These are phyloP conservation scores for Leersia perrieri DNA, from an alignment of 176 grass and related monocot species.

Conservation along the genomic window DNA sequence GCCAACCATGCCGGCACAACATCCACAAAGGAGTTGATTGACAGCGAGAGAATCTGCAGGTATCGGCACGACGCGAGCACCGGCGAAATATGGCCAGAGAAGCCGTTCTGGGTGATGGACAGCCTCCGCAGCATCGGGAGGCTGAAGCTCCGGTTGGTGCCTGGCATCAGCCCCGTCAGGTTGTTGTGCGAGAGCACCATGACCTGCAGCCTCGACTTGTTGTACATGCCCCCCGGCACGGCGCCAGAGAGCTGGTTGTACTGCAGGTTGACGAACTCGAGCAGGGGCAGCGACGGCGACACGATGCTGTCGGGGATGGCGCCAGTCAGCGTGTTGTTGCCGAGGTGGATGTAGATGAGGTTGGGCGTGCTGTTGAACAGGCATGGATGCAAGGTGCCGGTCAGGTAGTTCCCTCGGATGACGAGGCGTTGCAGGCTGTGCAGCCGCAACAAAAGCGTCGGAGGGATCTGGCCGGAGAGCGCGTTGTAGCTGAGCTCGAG, in stretches of 20 bases:
- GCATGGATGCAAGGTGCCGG: neutral
- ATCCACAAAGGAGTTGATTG: neutral
- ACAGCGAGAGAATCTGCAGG: neutral
- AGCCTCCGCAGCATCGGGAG: no score
- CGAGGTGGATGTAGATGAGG: neutral
- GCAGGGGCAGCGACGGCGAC: no score
- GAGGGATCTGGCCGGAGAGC: neutral
- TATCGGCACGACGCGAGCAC: neutral
- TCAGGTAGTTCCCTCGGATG: neutral
- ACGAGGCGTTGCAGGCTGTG: no score
- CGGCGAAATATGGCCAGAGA: neutral
- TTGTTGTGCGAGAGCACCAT: neutral
- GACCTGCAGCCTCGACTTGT: neutral
- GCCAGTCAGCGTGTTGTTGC: neutral
- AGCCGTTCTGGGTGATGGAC: neutral
- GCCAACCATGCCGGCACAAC: neutral
- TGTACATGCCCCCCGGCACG: neutral
- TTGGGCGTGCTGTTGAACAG: neutral
- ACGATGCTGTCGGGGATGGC: neutral
- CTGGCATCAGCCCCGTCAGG: neutral
- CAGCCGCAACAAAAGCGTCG: no score
- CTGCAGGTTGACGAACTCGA: neutral
- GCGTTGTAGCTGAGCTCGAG: conserved; percentile 3
- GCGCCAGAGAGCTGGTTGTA: neutral
- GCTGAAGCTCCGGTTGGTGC: no score